A percentile compares a stretch with the other conserved stretches of the same genome.
Evolutionary conservation across 2,329 filamentous ascomycete genomes (phyloP).

Genomic region (Chrysoporthe cubensis): DNA sequence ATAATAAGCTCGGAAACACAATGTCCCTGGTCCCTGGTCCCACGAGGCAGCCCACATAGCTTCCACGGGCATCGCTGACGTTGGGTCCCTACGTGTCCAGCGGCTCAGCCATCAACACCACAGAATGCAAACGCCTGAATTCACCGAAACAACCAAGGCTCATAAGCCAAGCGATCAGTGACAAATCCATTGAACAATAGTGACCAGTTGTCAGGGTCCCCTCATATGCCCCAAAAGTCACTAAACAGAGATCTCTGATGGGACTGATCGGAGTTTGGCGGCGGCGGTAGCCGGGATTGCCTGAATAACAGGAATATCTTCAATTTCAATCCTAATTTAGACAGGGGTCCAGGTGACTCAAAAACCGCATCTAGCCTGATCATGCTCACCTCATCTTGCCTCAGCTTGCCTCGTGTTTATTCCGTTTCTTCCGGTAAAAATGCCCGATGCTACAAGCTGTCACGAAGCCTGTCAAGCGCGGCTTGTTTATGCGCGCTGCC

Average conservation of each 20-base stretch:
- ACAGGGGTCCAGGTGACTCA: neutral
- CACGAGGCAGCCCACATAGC: constrained; percentile 3
- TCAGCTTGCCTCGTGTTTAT: neutral
- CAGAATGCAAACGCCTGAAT: too few species aligned
- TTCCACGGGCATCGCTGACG: neutral
- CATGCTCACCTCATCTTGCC: neutral
- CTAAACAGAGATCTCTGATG: neutral
- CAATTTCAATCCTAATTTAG: neutral
- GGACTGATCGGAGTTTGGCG: neutral
- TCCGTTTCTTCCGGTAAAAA: neutral
- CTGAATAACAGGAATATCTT: neutral
- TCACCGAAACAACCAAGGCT: too few species aligned
- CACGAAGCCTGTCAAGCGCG: neutral
- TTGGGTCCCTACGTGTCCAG: too few species aligned
- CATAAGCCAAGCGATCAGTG: too few species aligned
- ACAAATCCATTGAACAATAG: too few species aligned
- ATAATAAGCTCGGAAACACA: neutral
- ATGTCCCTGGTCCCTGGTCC: neutral
- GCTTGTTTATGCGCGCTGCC: neutral
- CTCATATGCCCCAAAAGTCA: too few species aligned
- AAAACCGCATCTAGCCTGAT: neutral
- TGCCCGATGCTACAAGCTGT: neutral
- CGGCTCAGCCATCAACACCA: too few species aligned
- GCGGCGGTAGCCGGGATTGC: neutral
- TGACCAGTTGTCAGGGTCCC: too few species aligned